Percentiles rank a stretch among this genome's conserved stretches.
Evolutionary conservation across 352 stramenopile genomes (phyloP).

Genomic region (Pythium utonaiense): DNA sequence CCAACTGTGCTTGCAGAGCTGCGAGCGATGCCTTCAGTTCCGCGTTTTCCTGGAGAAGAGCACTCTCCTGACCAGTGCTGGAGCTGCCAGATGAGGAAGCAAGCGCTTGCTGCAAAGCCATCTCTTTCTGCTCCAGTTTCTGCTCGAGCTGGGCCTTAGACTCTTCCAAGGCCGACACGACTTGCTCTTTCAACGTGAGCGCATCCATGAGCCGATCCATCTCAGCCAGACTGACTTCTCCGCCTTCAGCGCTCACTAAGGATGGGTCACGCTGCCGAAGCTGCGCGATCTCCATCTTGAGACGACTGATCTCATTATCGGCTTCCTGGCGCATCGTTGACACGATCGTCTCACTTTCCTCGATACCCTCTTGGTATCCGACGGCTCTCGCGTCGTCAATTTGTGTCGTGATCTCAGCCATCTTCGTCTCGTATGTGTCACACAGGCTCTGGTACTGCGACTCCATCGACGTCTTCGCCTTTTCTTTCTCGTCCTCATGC

Average conservation of each 20-base stretch:
- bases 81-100: neutral
- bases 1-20: neutral
- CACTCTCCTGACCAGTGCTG: neutral
- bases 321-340: constrained; percentile 50
- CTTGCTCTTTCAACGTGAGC: constrained; percentile 22
- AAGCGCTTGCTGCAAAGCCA: constrained; percentile 5
- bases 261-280: constrained; percentile 13
- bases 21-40: neutral
- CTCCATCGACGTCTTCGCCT: constrained; percentile 45
- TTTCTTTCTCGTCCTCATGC: constrained; percentile 46
- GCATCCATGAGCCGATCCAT: constrained; percentile 17
- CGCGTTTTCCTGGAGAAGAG: neutral
- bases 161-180: constrained; percentile 18
- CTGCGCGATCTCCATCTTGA: constrained; percentile 23
- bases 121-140: constrained; percentile 11
- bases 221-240: constrained; percentile 6
- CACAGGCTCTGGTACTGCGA: constrained; percentile 61
- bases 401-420: constrained; percentile 64
- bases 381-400: constrained; percentile 65
- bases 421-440: constrained; percentile 70
- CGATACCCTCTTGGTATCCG: constrained; percentile 74
- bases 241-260: neutral
- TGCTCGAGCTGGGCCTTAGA: constrained; percentile 13
- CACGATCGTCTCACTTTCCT: constrained; percentile 70
- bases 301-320: constrained; percentile 31